Base-by-base conservation (phyloP, 169 alveolate species). In the Theileria orientalis region DNA sequence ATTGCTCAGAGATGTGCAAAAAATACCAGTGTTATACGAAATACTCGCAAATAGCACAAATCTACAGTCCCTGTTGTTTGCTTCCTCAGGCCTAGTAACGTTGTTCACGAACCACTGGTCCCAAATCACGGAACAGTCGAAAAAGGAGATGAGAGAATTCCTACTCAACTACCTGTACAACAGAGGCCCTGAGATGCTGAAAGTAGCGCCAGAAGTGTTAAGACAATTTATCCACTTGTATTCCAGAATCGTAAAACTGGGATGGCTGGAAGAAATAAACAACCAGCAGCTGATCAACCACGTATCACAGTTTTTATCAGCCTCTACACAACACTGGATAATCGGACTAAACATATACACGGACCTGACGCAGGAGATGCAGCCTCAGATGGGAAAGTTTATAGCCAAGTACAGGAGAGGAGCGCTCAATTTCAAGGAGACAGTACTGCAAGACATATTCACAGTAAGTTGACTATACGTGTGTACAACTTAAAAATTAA, bases 281-380 rank as follows among this genome's bases (percentile, higher is more conserved):
- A 90, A 92, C 64, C 87, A 92, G 33, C 84, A 91, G n/a, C 78
- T 90, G 59, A 79, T 82, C 16, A 76, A 80, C 46, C 93, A 86
- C 42, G 93, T 90, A n/a, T 85, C 87, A 40, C 90, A 86, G 73
- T 90, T 94, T 83, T 78, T 94, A 59, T 77, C 89, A 41, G 96
- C 97, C 23, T 80, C 96, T 16, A 93, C 96, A 37, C 90, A 90
- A 54, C 98, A 95, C 69, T 95, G 97, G 97, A 95, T 94, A n/a
- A 91, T 95, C 33, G 98, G 97, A 7, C 84, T 95, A 35, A 87
- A 93, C 86, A 95, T 95, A 9, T 92, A 93, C 85, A 84, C 96
- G 0, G 95, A 93, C 74, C 70, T 95, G 41, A 94, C 95, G 16
- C 94, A 90, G 67, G 95, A 86, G 52, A 88, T 86, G 94, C 94